phyloP scores from a whole-genome alignment of 225 moss, liverwort and hornwort species.

The Pleurozium schreberi region DNA sequence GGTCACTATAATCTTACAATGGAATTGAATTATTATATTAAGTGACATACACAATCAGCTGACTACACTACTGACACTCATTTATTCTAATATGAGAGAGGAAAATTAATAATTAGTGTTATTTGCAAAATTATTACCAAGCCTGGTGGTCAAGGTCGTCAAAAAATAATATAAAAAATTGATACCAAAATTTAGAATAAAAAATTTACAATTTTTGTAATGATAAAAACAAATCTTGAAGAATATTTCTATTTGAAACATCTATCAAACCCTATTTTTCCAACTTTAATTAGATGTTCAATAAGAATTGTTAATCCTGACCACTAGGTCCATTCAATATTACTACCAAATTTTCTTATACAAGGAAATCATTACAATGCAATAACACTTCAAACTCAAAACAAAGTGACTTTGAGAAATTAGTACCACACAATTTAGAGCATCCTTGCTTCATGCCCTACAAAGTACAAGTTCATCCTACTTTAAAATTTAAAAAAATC shows the following conservation, averaged over 20 bases:
- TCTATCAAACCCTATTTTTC: not conserved
- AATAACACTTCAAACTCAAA: not conserved
- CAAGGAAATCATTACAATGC: not conserved
- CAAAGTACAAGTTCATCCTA: not conserved
- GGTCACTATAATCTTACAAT: not conserved
- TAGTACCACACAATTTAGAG: not conserved
- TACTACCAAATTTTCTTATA: not conserved
- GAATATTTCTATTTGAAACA: not conserved
- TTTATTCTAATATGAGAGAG: not conserved
- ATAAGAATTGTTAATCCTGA: not conserved
- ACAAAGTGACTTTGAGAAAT: not conserved
- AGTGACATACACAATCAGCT: not conserved
- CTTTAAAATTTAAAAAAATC: not conserved
- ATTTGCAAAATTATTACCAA: not conserved
- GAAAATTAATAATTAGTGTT: no score
- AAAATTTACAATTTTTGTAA: not conserved
- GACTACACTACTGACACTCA: not conserved
- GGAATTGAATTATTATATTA: not conserved
- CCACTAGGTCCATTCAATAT: rapidly evolving
- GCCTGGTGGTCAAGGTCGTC: rapidly evolving
- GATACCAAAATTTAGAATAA: not conserved
- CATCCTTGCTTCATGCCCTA: not conserved
- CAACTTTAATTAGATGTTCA: no score
- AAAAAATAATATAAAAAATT: not conserved
- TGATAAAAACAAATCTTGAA: not conserved